These are phyloP conservation scores for Ustilago esculenta DNA, from an alignment of 1,284 basidiomycete genomes.

Conservation along the genomic window DNA sequence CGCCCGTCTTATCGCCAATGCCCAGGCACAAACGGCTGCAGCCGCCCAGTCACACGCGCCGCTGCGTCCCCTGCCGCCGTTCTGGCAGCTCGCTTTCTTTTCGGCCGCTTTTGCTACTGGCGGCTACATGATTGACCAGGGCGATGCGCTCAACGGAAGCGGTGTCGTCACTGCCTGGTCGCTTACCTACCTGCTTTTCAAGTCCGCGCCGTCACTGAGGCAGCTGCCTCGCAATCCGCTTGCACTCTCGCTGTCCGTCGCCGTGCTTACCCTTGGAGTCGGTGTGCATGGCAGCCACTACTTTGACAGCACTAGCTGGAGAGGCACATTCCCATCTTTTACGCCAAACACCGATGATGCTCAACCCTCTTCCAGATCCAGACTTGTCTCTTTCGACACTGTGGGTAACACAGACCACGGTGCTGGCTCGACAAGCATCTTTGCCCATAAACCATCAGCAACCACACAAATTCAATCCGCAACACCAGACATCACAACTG, in stretches of 20 bases:
- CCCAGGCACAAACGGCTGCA: slow-evolving; percentile 12
- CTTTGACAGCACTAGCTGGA: slow-evolving; percentile 61
- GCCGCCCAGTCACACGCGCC: slow-evolving; percentile 8
- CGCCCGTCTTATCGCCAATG: slow-evolving; percentile 36
- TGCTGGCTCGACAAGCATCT: slow-evolving; percentile 11
- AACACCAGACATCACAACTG: too few relatives aligned
- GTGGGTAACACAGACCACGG: slow-evolving; percentile 5
- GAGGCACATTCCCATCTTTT: slow-evolving; percentile 50
- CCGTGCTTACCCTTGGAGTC: slow-evolving; percentile 37
- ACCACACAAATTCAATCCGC: background rate
- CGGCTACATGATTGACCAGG: slow-evolving; percentile 63
- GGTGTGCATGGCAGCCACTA: slow-evolving; percentile 59
- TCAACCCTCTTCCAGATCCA: background rate
- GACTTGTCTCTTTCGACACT: slow-evolving; percentile 14
- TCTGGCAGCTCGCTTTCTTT: slow-evolving; percentile 61
- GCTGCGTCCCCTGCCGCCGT: slow-evolving; percentile 49
- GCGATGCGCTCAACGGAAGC: slow-evolving; percentile 58
- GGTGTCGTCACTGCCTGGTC: slow-evolving; percentile 60
- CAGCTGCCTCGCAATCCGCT: slow-evolving; percentile 39
- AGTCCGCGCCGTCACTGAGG: slow-evolving; percentile 36
- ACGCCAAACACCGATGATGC: background rate
- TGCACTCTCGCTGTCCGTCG: slow-evolving; percentile 27
- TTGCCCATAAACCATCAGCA: slow-evolving; percentile 15
- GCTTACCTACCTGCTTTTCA: slow-evolving; percentile 58
- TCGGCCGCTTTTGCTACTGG: slow-evolving; percentile 53